These are phyloP conservation scores for Capsaspora owczarzaki DNA, from an alignment of 78 protist species.

Conservation along the genomic window DNA sequence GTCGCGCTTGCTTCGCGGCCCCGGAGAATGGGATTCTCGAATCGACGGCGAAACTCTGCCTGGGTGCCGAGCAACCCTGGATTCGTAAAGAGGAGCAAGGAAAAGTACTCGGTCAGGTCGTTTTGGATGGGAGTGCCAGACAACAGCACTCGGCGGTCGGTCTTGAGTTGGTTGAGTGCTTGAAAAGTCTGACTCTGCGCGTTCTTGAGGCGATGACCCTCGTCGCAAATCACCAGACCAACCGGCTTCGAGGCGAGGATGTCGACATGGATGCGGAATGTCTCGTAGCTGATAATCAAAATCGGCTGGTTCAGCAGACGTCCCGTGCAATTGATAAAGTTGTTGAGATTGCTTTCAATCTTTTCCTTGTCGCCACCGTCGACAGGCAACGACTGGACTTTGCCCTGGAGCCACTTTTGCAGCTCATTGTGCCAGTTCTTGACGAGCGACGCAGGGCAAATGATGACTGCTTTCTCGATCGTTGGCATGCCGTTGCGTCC, in stretches of 20 bases:
- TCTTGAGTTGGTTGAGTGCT: conserved; percentile 41
- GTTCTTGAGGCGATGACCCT: conserved; percentile 75
- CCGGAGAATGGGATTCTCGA: conserved; percentile 50
- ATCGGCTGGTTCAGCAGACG: not conserved
- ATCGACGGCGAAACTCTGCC: conserved; percentile 5
- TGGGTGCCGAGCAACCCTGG: conserved; percentile 49
- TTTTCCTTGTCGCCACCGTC: too few relatives aligned
- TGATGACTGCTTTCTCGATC: conserved; percentile 25
- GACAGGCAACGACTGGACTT: not conserved
- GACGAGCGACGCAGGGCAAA: conserved; percentile 56
- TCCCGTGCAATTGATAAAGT: not conserved
- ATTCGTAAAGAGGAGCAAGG: conserved; percentile 67
- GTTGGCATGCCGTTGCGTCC: too few relatives aligned
- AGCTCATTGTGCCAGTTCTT: conserved; percentile 54
- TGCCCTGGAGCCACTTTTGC: conserved; percentile 58
- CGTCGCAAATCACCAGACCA: conserved; percentile 11
- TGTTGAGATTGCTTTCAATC: too few relatives aligned
- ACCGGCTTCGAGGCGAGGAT: not conserved
- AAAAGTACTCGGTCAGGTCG: conserved; percentile 56
- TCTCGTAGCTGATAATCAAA: not conserved
- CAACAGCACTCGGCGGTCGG: conserved; percentile 55
- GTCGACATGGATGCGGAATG: not conserved
- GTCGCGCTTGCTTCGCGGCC: conserved; percentile 52
- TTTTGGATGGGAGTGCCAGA: conserved; percentile 88
- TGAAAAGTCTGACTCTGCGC: conserved; percentile 39